A percentile compares a stretch with the other conserved stretches of the same genome.
Conservation (phyloP, 2,329 filamentous ascomycete species). For the Seiridium unicorne region DNA sequence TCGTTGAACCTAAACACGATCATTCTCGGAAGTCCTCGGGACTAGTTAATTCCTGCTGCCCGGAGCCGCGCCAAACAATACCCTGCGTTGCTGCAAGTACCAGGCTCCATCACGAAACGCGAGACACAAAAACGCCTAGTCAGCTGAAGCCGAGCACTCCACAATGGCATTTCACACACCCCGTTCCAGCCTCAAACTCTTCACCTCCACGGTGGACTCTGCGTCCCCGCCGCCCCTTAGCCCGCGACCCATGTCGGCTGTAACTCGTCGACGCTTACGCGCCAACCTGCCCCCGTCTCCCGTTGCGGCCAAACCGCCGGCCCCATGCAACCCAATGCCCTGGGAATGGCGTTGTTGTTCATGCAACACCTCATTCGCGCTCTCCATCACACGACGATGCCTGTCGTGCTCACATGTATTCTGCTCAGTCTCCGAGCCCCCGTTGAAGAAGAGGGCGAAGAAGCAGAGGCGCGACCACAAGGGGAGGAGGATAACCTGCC, state of each 20-base stretch:
- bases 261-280: not conserved
- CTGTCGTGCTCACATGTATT: not conserved
- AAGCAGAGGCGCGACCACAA: not conserved
- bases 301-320: not conserved
- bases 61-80: too few species aligned
- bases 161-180: not conserved
- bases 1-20: not conserved
- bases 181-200: not conserved
- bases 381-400: not conserved
- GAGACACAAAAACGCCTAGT: too few species aligned
- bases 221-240: not conserved
- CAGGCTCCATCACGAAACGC: too few species aligned
- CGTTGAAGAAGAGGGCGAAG: not conserved
- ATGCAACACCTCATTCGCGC: not conserved
- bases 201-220: not conserved
- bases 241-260: not conserved
- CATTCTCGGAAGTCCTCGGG: too few species aligned
- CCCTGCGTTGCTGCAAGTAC: too few species aligned
- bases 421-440: not conserved
- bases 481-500: not conserved
- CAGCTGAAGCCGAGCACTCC: not conserved
- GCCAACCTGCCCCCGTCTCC: not conserved
- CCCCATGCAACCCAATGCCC: not conserved
- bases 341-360: not conserved
- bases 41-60: too few species aligned